These are phyloP conservation scores for Leccinum ponderosum DNA, from an alignment of 1,284 basidiomycete genomes.

Conservation along the genomic window DNA sequence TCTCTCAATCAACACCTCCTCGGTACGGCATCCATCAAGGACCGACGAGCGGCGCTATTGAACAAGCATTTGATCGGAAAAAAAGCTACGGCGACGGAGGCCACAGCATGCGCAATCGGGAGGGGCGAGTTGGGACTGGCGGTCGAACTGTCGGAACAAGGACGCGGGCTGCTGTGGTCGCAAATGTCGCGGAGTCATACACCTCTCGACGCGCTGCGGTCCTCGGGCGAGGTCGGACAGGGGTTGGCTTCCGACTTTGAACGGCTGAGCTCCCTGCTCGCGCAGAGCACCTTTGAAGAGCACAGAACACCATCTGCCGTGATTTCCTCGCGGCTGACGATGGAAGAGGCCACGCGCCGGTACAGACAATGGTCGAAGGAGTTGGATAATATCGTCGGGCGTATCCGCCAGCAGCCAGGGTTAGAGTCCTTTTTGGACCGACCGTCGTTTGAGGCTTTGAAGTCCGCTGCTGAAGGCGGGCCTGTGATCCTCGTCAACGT, in stretches of 20 bases:
- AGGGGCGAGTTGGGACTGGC: constrained; percentile 19
- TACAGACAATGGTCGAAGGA: constrained; percentile 20
- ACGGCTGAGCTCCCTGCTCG: constrained; percentile 20
- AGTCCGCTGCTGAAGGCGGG: constrained; percentile 31
- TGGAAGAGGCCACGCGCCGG: constrained; percentile 16
- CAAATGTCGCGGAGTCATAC: constrained; percentile 28
- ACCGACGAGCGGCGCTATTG: constrained; percentile 14
- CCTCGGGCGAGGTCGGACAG: constrained; percentile 9
- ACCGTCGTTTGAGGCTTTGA: constrained; percentile 25
- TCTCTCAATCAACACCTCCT: constrained; percentile 23
- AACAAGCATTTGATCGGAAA: neutral
- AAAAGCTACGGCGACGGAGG: constrained; percentile 19
- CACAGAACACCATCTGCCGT: neutral
- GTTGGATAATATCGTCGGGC: constrained; percentile 19
- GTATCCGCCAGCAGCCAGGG: constrained; percentile 27
- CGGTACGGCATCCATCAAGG: constrained; percentile 18
- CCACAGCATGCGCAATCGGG: constrained; percentile 28
- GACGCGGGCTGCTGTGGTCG: constrained; percentile 30
- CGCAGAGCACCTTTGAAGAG: constrained; percentile 1
- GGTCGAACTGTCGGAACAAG: constrained; percentile 31
- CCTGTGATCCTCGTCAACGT: constrained; percentile 41
- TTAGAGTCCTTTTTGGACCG: constrained; percentile 31
- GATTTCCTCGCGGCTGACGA: constrained; percentile 4
- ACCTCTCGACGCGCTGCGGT: constrained; percentile 22
- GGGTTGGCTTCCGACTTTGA: constrained; percentile 29